A percentile compares a stretch with the other conserved stretches of the same genome.
Conservation (phyloP, 208 protist genomes). For the Trypanosoma rangeli region DNA sequence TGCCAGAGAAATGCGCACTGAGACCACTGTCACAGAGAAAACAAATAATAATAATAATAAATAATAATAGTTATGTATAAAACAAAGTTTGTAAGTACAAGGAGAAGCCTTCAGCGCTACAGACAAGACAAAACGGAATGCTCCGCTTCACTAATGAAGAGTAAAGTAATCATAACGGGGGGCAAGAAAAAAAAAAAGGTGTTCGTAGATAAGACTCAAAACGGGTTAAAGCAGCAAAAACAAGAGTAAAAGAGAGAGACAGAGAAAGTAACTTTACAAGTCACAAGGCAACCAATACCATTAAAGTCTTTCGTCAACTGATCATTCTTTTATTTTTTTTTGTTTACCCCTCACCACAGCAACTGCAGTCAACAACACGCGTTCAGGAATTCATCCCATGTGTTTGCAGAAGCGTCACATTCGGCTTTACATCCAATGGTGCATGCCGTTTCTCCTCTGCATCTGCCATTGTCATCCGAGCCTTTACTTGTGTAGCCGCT, state of each 20-base stretch:
- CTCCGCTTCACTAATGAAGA: too few relatives aligned
- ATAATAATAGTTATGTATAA: neutral
- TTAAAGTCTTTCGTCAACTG: neutral
- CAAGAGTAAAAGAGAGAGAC: neutral
- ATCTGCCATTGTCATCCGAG: slow-evolving; percentile 9
- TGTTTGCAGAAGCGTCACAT: slow-evolving; percentile 1
- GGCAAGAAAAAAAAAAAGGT: slow-evolving; percentile 1
- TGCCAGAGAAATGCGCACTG: neutral
- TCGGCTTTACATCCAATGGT: slow-evolving; percentile 26
- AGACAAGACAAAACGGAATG: too few relatives aligned
- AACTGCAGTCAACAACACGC: neutral
- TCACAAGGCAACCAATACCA: neutral
- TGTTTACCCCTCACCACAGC: neutral
- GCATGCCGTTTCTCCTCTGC: slow-evolving; percentile 11
- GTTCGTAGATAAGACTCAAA: neutral
- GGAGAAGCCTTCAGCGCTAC: too few relatives aligned
- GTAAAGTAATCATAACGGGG: slow-evolving; percentile 1
- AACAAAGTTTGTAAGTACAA: neutral
- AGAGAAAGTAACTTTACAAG: neutral
- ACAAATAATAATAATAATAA: neutral
- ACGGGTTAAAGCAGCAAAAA: too few relatives aligned
- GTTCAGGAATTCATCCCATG: neutral
- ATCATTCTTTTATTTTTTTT: neutral
- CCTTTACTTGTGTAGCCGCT: slow-evolving; percentile 20
- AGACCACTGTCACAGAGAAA: neutral